Percentiles rank a stretch among this genome's conserved stretches.
These are phyloP conservation scores for Trametes elegans DNA, from an alignment of 768 basidiomycete genomes.

Conservation along the genomic window DNA sequence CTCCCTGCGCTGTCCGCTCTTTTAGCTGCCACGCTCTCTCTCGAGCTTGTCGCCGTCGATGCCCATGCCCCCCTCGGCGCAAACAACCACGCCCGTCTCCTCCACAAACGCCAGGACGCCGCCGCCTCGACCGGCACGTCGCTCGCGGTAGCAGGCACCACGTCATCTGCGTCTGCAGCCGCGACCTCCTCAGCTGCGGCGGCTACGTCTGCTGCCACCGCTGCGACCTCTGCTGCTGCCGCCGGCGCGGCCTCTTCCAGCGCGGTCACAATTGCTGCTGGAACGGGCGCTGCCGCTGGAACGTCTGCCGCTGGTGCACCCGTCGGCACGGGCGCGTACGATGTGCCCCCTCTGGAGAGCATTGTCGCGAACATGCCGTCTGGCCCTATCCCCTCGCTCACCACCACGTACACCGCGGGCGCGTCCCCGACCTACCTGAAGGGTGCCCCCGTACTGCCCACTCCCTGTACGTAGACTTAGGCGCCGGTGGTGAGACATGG, in stretches of 20 bases:
- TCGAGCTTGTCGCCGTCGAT: constrained; percentile 17
- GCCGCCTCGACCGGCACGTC: constrained; percentile 15
- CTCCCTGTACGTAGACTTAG: constrained; percentile 46
- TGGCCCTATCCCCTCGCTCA: constrained; percentile 44
- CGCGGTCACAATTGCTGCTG: constrained; percentile 10
- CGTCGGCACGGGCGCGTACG: constrained; percentile 36
- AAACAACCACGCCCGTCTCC: constrained; percentile 2
- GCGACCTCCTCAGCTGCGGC: constrained; percentile 30
- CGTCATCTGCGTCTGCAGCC: constrained; percentile 11
- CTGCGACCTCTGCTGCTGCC: constrained; percentile 1
- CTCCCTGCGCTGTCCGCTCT: constrained; percentile 23
- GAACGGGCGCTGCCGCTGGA: constrained; percentile 4
- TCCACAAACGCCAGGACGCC: constrained; percentile 19
- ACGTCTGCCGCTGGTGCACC: constrained; percentile 13
- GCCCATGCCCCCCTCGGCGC: constrained; percentile 4
- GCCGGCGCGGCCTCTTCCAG: not conserved
- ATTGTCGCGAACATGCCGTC: constrained; percentile 67
- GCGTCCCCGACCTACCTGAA: constrained; percentile 53
- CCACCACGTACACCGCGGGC: constrained; percentile 56
- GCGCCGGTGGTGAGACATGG: not conserved
- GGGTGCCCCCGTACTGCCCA: constrained; percentile 67
- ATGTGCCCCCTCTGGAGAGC: constrained; percentile 54
- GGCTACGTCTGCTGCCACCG: constrained; percentile 26
- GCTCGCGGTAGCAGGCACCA: no score
- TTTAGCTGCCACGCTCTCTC: constrained; percentile 21